A percentile compares a stretch with the other conserved stretches of the same genome.
Evolutionary conservation across 345 rosid genomes (phyloP).

Genomic region (Aquilaria yunnanensis): DNA sequence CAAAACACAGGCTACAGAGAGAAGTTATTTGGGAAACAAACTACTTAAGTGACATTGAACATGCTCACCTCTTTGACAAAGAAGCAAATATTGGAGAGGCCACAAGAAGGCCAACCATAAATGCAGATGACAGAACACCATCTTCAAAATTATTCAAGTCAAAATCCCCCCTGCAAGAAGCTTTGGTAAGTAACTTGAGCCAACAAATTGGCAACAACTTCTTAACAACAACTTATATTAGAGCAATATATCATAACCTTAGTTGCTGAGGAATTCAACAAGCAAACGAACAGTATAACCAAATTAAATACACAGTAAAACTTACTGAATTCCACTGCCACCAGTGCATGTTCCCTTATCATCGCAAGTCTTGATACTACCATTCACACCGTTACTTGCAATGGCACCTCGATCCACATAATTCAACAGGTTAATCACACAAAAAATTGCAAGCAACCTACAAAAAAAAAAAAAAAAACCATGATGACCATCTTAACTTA

Average conservation of each 20-base stretch:
- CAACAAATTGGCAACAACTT: background rate
- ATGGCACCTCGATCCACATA: conserved; percentile 93
- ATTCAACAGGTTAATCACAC: conserved; percentile 76
- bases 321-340: conserved; percentile 91
- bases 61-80: conserved; percentile 62
- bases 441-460: conserved; percentile 75
- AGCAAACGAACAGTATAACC: background rate
- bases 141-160: conserved; percentile 72
- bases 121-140: conserved; percentile 95
- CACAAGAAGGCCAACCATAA: conserved; percentile 94
- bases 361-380: conserved; percentile 56
- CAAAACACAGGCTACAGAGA: too few species aligned
- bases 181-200: conserved; percentile 3
- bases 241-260: too few species aligned
- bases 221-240: background rate
- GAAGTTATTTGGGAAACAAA: background rate
- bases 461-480: background rate
- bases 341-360: conserved; percentile 51
- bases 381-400: conserved; percentile 95
- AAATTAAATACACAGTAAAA: conserved; percentile 9
- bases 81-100: conserved; percentile 94
- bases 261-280: too few species aligned
- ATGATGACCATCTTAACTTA: background rate
- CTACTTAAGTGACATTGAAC: background rate
- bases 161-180: conserved; percentile 71